phyloP scores from a whole-genome alignment of 2,329 filamentous ascomycete genomes.

The Epicoccum sorghinum region DNA sequence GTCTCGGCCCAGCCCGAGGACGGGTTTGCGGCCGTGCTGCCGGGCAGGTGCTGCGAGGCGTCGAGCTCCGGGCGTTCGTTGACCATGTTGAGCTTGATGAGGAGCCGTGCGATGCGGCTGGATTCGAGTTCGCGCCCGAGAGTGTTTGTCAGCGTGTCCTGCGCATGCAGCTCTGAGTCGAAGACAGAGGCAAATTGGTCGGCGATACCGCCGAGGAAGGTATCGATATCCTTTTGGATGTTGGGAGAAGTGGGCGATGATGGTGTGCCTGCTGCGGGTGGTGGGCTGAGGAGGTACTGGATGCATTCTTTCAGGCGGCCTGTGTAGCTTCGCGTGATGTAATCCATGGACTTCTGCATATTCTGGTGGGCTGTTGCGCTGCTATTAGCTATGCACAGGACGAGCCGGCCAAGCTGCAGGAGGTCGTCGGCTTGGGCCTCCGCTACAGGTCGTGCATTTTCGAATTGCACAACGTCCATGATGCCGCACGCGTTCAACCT shows the following conservation, averaged over 20 bases:
- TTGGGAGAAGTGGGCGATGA: constrained; percentile 37
- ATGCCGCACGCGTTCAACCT: constrained; percentile 87
- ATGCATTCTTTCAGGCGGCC: constrained; percentile 79
- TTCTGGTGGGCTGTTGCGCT: constrained; percentile 66
- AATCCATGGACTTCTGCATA: constrained; percentile 73
- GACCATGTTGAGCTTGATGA: constrained; percentile 83
- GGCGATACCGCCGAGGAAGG: constrained; percentile 79
- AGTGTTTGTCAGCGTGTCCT: constrained; percentile 75
- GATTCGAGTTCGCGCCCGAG: constrained; percentile 87
- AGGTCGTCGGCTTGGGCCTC: constrained; percentile 91
- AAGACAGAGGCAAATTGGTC: constrained; percentile 76
- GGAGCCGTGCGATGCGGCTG: constrained; percentile 77
- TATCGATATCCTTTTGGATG: constrained; percentile 74
- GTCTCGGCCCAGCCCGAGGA: constrained; percentile 80
- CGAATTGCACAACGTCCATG: constrained; percentile 85
- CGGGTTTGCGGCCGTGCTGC: constrained; percentile 34
- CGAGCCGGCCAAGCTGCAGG: constrained; percentile 78
- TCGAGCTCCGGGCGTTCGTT: constrained; percentile 90
- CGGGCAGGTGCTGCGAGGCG: constrained; percentile 60
- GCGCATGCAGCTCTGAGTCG: constrained; percentile 77
- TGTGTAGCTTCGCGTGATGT: constrained; percentile 77
- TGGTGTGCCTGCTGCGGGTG: constrained; percentile 31
- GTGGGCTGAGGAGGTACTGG: constrained; percentile 76
- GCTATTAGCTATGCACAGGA: constrained; percentile 81
- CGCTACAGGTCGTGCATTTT: constrained; percentile 68